Percentiles rank a stretch among this genome's conserved stretches.
phyloP scores from a whole-genome alignment of 108 stramenopile genomes.

The Chaetoceros muelleri region DNA sequence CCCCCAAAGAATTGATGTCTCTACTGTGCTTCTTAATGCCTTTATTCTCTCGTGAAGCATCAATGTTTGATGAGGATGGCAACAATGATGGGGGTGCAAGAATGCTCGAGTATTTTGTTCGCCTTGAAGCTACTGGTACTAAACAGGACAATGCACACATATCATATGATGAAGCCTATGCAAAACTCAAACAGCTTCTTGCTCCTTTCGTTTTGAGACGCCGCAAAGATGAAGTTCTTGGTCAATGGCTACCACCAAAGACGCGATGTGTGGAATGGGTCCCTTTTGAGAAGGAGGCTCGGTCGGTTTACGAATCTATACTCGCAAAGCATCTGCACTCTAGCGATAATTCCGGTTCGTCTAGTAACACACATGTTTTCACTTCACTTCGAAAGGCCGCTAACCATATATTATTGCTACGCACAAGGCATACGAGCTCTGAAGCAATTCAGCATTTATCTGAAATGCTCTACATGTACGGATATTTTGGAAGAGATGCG shows the following conservation, averaged over 20 bases:
- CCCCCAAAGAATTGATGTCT: conserved; percentile 70
- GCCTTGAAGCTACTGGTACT: conserved; percentile 26
- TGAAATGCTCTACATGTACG: conserved; percentile 30
- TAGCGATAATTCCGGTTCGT: conserved; percentile 1
- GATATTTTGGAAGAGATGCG: conserved; percentile 71
- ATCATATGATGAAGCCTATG: conserved; percentile 32
- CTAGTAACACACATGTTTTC: conserved; percentile 70
- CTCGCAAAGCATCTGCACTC: conserved; percentile 19
- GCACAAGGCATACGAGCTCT: conserved; percentile 48
- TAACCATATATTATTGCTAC: conserved; percentile 89
- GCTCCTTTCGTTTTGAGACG: conserved; percentile 88
- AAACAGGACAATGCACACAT: conserved; percentile 15
- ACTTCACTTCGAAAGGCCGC: conserved; percentile 93
- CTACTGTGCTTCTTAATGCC: conserved; percentile 84
- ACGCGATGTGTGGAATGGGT: conserved; percentile 24
- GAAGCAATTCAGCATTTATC: conserved; percentile 44
- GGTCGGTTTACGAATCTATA: conserved; percentile 18
- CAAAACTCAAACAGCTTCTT: conserved; percentile 76
- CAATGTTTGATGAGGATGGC: conserved; percentile 29
- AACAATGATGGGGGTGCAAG: conserved; percentile 44
- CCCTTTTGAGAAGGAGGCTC: conserved; percentile 19
- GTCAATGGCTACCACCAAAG: conserved; percentile 74
- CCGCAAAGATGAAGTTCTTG: conserved; percentile 77
- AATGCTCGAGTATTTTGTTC: conserved; percentile 77
- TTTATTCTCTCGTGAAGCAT: conserved; percentile 40